These are phyloP conservation scores for Begonia loranthoides DNA, from an alignment of 306 rosid genomes.

Conservation along the genomic window DNA sequence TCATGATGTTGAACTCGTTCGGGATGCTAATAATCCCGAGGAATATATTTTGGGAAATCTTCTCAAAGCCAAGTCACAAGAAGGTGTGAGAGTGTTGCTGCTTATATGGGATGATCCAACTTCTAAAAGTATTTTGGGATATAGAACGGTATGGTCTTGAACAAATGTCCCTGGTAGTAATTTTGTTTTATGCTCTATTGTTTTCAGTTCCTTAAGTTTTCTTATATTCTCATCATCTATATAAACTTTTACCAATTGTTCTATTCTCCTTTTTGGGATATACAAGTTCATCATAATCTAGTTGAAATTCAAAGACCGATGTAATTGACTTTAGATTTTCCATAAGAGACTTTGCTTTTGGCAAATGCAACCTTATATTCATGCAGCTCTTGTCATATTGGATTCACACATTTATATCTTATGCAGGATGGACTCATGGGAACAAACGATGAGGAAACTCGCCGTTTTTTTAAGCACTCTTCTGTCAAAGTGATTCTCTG, in stretches of 20 bases:
- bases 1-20: constrained; percentile 49
- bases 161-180: no score
- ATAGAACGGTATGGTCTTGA: constrained; percentile 32
- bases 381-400: no score
- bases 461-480: constrained; percentile 71
- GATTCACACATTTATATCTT: not conserved
- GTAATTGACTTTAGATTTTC: not conserved
- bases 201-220: no score
- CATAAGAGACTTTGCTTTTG: constrained; percentile 7
- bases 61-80: constrained; percentile 68
- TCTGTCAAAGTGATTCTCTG: constrained; percentile 69
- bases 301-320: constrained; percentile 2
- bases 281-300: not conserved
- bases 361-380: not conserved
- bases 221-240: not conserved
- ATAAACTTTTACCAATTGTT: constrained; percentile 3
- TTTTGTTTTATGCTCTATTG: no score
- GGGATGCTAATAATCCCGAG: constrained; percentile 23
- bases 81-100: constrained; percentile 80
- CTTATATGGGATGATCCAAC: constrained; percentile 96
- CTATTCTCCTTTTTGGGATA: not conserved
- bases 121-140: constrained; percentile 54
- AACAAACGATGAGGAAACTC: constrained; percentile 70
- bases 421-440: constrained; percentile 60
- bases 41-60: constrained; percentile 50